These are phyloP conservation scores for Quercus phellos DNA, from an alignment of 331 rosid genomes.

Conservation along the genomic window DNA sequence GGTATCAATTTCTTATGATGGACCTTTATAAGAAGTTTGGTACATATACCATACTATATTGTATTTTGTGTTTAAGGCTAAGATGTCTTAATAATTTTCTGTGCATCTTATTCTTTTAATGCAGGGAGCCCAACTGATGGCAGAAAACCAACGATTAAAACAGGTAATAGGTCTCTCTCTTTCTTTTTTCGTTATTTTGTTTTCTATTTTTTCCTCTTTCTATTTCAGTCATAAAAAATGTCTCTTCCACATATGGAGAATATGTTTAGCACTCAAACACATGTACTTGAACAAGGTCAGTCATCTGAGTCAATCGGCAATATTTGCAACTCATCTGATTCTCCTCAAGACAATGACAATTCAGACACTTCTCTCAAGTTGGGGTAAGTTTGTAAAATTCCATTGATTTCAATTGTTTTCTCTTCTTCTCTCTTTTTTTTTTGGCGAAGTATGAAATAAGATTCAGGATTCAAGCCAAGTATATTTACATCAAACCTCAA, in stretches of 20 bases:
- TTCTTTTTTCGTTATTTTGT: not conserved
- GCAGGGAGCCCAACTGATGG: constrained; percentile 26
- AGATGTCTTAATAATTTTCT: not conserved
- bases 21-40: not conserved
- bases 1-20: no score
- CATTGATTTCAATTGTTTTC: not conserved
- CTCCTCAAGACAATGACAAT: not conserved
- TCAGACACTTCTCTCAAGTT: constrained; percentile 50
- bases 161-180: constrained; percentile 27
- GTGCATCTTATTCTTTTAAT: not conserved
- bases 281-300: no score
- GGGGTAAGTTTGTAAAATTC: constrained; percentile 28
- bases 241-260: no score
- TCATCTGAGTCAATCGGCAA: no score
- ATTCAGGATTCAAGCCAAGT: not conserved
- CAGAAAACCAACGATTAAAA: no score
- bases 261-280: no score
- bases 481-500: not conserved
- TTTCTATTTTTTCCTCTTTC: not conserved
- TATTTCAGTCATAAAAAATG: no score
- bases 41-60: not conserved
- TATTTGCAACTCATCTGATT: no score
- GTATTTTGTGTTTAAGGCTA: not conserved
- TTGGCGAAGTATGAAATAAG: not conserved
- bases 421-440: not conserved